Evolutionary conservation across 345 rosid species (phyloP).

Genomic region (Capsella bursapastoris): DNA sequence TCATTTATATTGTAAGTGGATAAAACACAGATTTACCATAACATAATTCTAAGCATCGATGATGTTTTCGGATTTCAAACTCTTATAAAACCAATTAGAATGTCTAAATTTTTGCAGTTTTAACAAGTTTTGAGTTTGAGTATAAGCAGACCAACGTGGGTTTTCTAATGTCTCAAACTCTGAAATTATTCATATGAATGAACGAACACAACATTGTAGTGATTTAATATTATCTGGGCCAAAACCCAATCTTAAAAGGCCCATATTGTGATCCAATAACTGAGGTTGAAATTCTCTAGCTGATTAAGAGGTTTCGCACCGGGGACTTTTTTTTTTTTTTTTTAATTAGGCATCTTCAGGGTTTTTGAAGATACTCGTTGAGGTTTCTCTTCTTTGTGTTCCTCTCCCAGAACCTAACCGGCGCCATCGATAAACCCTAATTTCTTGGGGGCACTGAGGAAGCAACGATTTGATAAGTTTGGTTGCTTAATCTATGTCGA

Average conservation of each 20-base stretch:
- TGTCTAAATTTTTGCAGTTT: neutral
- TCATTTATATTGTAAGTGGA: neutral
- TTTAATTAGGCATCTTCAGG: neutral
- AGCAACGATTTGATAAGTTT: neutral
- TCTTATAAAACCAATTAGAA: neutral
- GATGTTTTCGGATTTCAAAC: neutral
- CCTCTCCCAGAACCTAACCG: conserved; percentile 26
- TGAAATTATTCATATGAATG: no score
- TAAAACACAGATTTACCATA: neutral
- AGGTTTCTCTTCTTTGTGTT: conserved; percentile 25
- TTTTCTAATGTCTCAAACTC: no score
- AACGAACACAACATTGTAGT: no score
- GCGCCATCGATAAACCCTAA: neutral
- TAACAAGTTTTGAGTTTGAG: neutral
- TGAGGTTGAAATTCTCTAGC: neutral
- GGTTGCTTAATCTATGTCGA: conserved; percentile 46
- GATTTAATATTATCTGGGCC: no score
- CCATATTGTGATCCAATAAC: conserved; percentile 9
- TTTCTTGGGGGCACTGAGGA: neutral
- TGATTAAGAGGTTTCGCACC: neutral
- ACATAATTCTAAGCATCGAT: neutral
- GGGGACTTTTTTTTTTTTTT: no score
- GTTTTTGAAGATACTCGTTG: conserved; percentile 9
- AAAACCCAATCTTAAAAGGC: neutral
- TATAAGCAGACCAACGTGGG: no score